Base-by-base conservation (phyloP, 129 eudicot species). In the Centaurea solstitialis region DNA sequence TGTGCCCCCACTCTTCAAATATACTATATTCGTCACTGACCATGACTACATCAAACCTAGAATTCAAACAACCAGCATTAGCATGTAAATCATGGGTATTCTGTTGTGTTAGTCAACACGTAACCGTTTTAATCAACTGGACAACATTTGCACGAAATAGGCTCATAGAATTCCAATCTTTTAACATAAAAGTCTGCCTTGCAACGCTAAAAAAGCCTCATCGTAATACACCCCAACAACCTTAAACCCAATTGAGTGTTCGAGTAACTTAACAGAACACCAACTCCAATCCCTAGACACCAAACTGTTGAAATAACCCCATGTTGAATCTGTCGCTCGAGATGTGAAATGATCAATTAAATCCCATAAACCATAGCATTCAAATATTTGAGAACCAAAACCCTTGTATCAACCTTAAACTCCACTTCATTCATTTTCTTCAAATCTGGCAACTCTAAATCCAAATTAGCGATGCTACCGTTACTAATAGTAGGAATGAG, bases 211-310 rank as follows among this genome's bases (percentile, higher is more conserved):
- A 96, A 98, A 43, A 86, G 85, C 80, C 84, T n/a, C 89, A 82
- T 94, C 99, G 2, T 83, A 86, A 88, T 92, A 97, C 41, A 90
- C 89, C 28, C 97, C 99, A 24, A 87, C 85, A 76, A 91, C 96
- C 84, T 96, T 88, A 73, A 96, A 91, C 59, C 87, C 87, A 39
- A 93, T 79, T 13, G 77, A 33, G 22, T 4, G 39, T 45, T n/a
- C 79, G 83, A 96, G 75, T 91, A 93, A 18, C 84, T 85, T 33
- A 96, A 61, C 88, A 96, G 80, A 35, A 97, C 92, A 72, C 99
- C 99, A 77, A 97, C 98, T 6, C 99, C 99, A 75, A 96, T 92
- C 12, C 99, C 98, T 80, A 91, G 76, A 80, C 99, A 96, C 85
- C 93, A 79, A 6, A 90, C 95, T 73, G 73, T 83, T 1, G 90